Percentiles rank a stretch among this genome's conserved stretches.
Conservation (phyloP, 2,329 filamentous ascomycete genomes). For the Knoxdaviesia proteae region DNA sequence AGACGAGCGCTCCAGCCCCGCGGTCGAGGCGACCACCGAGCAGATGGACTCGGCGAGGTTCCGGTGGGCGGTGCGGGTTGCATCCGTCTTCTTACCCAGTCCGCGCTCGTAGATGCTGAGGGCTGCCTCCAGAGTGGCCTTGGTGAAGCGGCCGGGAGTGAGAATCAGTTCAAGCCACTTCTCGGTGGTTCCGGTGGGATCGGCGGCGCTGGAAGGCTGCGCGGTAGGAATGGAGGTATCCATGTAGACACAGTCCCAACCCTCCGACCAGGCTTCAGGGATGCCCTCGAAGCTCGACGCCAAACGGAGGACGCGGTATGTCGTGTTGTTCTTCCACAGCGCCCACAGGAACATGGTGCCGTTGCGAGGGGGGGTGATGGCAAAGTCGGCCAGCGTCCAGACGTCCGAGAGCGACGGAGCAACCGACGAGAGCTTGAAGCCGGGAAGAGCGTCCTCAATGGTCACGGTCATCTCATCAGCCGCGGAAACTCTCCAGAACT, state of each 20-base stretch:
- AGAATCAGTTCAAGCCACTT: constrained; percentile 76
- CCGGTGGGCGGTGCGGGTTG: constrained; percentile 21
- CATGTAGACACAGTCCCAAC: constrained; percentile 50
- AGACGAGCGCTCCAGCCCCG: constrained; percentile 38
- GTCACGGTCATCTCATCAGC: constrained; percentile 41
- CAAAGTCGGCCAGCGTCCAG: constrained; percentile 65
- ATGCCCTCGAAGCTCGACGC: constrained; percentile 50
- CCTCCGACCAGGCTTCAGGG: constrained; percentile 36
- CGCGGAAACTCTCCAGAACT: constrained; percentile 64
- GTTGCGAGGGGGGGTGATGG: constrained; percentile 33
- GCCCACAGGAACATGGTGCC: constrained; percentile 47
- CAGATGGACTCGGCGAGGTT: constrained; percentile 59
- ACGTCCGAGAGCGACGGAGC: constrained; percentile 51
- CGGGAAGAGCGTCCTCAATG: constrained; percentile 51
- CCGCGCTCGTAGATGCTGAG: constrained; percentile 61
- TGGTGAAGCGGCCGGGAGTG: constrained; percentile 63
- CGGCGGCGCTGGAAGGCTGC: constrained; percentile 35
- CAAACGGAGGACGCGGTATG: constrained; percentile 53
- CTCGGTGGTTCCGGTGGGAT: constrained; percentile 52
- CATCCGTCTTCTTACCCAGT: constrained; percentile 19
- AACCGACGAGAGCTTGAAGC: constrained; percentile 31
- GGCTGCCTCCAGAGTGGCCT: constrained; percentile 62
- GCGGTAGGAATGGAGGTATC: constrained; percentile 34
- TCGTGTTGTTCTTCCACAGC: constrained; percentile 68
- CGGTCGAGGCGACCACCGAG: constrained; percentile 47